A percentile compares a stretch with the other conserved stretches of the same genome.
Conservation (phyloP, 257 asterid genomes). For the Solanum stenotomum region DNA sequence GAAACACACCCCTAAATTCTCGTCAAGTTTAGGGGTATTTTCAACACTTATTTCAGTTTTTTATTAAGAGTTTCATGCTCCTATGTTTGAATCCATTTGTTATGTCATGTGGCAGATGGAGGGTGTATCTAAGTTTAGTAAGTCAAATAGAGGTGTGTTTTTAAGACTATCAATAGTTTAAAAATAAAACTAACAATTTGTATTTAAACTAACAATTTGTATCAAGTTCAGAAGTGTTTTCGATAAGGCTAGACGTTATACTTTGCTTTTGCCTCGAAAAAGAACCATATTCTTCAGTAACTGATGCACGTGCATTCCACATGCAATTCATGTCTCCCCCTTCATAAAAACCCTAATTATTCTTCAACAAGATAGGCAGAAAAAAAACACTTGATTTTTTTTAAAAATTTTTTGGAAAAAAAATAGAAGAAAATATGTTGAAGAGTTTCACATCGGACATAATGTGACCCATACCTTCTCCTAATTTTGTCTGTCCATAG, state of each 20-base stretch:
- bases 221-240: no score
- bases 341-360: conserved; percentile 7
- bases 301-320: conserved; percentile 21
- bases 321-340: conserved; percentile 3
- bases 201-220: no score
- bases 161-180: no score
- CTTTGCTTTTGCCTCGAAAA: conserved; percentile 30
- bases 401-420: rapidly evolving
- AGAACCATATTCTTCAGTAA: conserved; percentile 5
- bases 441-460: not conserved
- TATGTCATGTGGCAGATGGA: not conserved
- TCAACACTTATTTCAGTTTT: no score
- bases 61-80: not conserved
- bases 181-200: no score
- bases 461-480: conserved; percentile 1
- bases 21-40: no score
- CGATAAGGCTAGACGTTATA: not conserved
- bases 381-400: not conserved
- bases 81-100: not conserved
- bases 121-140: not conserved
- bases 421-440: not conserved
- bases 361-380: not conserved
- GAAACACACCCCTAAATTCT: not conserved
- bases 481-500: not conserved
- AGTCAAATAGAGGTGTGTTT: no score